Percentiles rank a stretch among this genome's conserved stretches.
Conservation (phyloP, 352 stramenopile genomes). For the Phytophthora litchii region DNA sequence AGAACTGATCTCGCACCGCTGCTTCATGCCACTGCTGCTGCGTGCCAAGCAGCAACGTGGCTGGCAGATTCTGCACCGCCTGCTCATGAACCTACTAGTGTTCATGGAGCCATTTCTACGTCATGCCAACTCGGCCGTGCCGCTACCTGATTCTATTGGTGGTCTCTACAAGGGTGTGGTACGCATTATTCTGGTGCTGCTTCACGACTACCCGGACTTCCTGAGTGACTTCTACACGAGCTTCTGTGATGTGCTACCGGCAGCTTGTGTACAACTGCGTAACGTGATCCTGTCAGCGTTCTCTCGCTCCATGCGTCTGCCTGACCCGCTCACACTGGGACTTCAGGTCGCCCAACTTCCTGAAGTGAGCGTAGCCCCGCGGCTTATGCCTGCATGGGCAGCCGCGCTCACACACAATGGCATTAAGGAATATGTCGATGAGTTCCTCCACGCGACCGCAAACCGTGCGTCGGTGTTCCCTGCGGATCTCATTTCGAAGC, state of each 20-base stretch:
- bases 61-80: constrained; percentile 97
- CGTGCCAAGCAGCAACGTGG: constrained; percentile 94
- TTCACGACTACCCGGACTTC: constrained; percentile 99
- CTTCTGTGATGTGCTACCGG: constrained; percentile 98
- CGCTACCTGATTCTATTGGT: constrained; percentile 91
- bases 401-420: constrained; percentile 90
- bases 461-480: constrained; percentile 91
- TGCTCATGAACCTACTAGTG: constrained; percentile 97
- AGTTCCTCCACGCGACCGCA: constrained; percentile 92
- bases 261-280: constrained; percentile 97
- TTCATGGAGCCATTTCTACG: constrained; percentile 98
- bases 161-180: constrained; percentile 98
- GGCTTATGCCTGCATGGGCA: constrained; percentile 95
- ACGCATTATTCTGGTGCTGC: constrained; percentile 96
- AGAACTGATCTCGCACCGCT: constrained; percentile 97
- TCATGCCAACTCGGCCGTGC: constrained; percentile 74
- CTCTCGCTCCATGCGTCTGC: constrained; percentile 96
- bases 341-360: constrained; percentile 97
- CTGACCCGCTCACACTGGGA: constrained; percentile 97
- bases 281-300: constrained; percentile 99
- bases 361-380: constrained; percentile 95
- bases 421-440: constrained; percentile 96
- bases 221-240: constrained; percentile 97
- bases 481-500: constrained; percentile 74
- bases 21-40: constrained; percentile 98